A percentile compares a stretch with the other conserved stretches of the same genome.
Evolutionary conservation across 2,329 filamentous ascomycete genomes (phyloP).

Genomic region (Xylaria multiplex): DNA sequence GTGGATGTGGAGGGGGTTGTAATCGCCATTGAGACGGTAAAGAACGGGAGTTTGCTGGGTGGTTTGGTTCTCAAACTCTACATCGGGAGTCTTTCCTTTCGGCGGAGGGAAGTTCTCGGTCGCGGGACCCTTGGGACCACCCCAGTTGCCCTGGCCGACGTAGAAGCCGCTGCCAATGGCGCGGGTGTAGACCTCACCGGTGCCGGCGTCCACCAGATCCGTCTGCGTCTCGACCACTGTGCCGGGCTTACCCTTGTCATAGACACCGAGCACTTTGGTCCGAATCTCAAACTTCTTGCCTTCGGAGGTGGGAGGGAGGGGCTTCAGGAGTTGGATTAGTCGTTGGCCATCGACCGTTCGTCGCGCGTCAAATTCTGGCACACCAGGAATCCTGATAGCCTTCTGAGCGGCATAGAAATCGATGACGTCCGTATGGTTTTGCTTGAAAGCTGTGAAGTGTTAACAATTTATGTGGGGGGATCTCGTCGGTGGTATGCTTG

Average conservation of each 20-base stretch:
- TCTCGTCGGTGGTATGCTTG: constrained; percentile 22
- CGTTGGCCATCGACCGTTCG: constrained; percentile 87
- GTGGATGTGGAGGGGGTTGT: constrained; percentile 90
- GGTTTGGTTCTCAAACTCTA: constrained; percentile 75
- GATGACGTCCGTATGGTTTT: constrained; percentile 77
- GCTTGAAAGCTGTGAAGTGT: constrained; percentile 73
- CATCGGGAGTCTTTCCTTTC: constrained; percentile 75
- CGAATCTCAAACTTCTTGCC: constrained; percentile 80
- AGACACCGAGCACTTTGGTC: constrained; percentile 82
- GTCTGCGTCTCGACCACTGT: constrained; percentile 84
- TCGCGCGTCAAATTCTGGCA: constrained; percentile 78
- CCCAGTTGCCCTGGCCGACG: constrained; percentile 83
- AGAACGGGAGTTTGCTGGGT: constrained; percentile 77
- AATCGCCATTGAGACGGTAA: constrained; percentile 90
- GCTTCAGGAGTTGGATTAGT: constrained; percentile 79
- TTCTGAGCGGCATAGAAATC: constrained; percentile 83
- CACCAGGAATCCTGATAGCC: constrained; percentile 74
- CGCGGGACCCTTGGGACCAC: constrained; percentile 87
- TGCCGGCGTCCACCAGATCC: constrained; percentile 75
- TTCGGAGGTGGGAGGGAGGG: constrained; percentile 75
- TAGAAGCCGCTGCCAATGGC: constrained; percentile 79
- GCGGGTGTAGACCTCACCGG: constrained; percentile 76
- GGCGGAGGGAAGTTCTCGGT: constrained; percentile 82
- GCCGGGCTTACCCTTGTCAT: constrained; percentile 87
- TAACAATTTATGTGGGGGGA: background rate